Percentiles rank a stretch among this genome's conserved stretches.
phyloP scores from a whole-genome alignment of 2,329 filamentous ascomycete species.

The Apiospora kogelbergensis region DNA sequence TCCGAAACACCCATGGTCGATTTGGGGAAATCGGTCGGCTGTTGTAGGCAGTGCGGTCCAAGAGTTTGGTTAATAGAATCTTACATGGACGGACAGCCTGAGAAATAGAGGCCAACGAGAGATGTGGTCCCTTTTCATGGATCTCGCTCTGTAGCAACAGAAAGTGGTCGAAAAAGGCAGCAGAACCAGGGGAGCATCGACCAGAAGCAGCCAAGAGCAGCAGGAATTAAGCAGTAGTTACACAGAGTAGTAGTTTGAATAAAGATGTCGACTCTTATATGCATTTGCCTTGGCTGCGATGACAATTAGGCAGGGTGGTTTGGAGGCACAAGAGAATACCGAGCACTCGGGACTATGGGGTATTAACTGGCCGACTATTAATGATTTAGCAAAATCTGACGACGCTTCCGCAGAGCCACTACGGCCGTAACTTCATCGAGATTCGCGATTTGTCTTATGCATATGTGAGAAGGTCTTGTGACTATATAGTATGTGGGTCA shows the following conservation, averaged over 20 bases:
- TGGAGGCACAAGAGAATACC: neutral
- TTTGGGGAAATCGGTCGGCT: neutral
- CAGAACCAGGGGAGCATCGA: neutral
- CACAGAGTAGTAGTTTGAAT: slow-evolving; percentile 5
- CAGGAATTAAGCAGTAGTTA: neutral
- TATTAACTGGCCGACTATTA: neutral
- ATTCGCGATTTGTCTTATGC: neutral
- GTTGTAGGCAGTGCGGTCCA: neutral
- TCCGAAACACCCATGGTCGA: neutral
- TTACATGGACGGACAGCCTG: neutral
- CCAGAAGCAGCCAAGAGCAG: neutral
- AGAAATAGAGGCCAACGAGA: neutral
- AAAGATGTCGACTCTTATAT: neutral
- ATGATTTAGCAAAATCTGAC: no score
- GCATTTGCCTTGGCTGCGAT: neutral
- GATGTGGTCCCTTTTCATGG: neutral
- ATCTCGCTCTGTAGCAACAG: neutral
- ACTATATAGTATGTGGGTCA: neutral
- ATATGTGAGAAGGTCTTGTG: neutral
- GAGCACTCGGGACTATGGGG: neutral
- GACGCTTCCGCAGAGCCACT: no score
- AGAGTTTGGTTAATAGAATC: neutral
- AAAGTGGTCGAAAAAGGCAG: neutral
- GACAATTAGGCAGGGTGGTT: neutral
- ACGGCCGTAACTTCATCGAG: neutral